Base-by-base conservation (phyloP, 331 rosid species). In the Quercus phellos region DNA sequence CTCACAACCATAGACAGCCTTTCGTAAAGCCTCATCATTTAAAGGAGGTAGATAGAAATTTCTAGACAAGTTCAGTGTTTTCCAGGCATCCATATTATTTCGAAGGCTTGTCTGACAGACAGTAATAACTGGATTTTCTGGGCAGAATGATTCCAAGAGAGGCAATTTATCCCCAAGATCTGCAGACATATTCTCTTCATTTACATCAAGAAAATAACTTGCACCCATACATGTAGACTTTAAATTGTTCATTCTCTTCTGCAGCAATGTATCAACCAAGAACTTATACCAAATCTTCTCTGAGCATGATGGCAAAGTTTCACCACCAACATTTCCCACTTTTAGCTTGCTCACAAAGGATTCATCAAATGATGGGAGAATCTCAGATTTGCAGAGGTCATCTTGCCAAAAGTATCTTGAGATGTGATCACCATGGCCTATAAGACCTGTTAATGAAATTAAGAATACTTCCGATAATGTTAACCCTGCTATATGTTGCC, bases 371-470 rank as follows among this genome's bases (percentile, higher is more conserved):
- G 83, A 84, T 59, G 83, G 77, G 68, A 27, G 54, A 19, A 77
- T 79, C 72, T 70, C 77, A 59, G 75, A 43, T 34, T 86, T 81
- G 10, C 51, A 55, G 83, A 83, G 74, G 64, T 87, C 88, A 68
- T 86, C 88, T 78, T 84, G 92, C 82, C 89, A 84, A 75, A 92
- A 84, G 88, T 82, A 78, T 75, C 89, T 87, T 68, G 75, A 90
- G 67, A 94, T 82, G 82, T 82, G 97, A 83, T 94, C 97, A 56
- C 99, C 92, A 24, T 94, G 84, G 68, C 96, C 97, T 82, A 94
- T 73, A 75, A 92, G 92, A 85, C 94, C 99, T 67, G 90, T 88
- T 74, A 94, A 82, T 21, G 99, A 92, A 74, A 94, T 85, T 66
- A 89, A 90, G 82, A 94, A 92, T 74, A 87, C 81, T 84, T 94